phyloP scores from a whole-genome alignment of 495 filamentous ascomycete species.

The Penicillium ochrochloron region DNA sequence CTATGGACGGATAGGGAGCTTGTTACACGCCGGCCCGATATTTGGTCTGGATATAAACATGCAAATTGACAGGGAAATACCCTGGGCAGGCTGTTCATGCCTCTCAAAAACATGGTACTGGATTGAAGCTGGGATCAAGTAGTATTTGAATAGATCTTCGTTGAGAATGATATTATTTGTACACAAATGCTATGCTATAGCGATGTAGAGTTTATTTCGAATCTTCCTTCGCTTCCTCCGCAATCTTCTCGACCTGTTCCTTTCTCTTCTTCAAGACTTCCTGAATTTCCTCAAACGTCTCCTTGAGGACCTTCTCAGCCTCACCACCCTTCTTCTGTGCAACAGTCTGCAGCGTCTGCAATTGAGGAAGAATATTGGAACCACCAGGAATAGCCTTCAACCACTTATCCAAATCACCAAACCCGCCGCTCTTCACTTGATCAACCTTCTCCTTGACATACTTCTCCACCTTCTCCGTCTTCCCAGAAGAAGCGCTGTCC shows the following conservation, averaged over 20 bases:
- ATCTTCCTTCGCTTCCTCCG: constrained; percentile 40
- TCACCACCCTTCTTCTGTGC: constrained; percentile 63
- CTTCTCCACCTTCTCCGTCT: constrained; percentile 58
- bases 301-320: constrained; percentile 62
- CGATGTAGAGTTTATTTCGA: background rate
- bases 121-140: background rate
- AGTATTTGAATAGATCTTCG: background rate
- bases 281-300: constrained; percentile 58
- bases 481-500: constrained; percentile 57
- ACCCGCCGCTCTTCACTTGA: constrained; percentile 54
- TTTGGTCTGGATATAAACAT: background rate
- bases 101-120: background rate
- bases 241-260: constrained; percentile 46
- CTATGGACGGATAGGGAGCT: background rate
- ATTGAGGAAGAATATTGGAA: constrained; percentile 58
- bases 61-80: background rate
- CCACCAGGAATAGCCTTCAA: constrained; percentile 57
- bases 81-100: background rate
- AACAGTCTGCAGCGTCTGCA: constrained; percentile 57
- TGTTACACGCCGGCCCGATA: background rate
- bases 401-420: constrained; percentile 50
- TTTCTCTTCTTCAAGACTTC: constrained; percentile 50
- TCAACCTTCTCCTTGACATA: constrained; percentile 59
- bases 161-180: background rate
- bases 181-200: background rate